Base-by-base conservation (phyloP, 73 alveolate genomes). In the Uronychia setigera region DNA sequence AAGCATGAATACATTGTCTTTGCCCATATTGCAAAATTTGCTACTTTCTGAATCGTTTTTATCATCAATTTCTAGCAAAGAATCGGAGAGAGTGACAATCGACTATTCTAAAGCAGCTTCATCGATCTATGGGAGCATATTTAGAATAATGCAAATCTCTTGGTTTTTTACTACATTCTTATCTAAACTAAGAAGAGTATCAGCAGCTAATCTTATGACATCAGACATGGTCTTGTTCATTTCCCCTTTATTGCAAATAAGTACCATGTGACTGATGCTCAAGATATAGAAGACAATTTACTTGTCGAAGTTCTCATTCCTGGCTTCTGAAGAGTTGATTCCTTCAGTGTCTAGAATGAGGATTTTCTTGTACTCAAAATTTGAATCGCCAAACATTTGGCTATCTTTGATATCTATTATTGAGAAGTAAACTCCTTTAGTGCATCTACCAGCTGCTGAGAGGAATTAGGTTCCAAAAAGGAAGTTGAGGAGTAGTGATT, bases 331-430 rank as follows among this genome's bases (percentile, higher is more conserved):
- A 0, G 95, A 79, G 14, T 84, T 33, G 26, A 90, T 85, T 9
- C 95, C 95, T 78, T 90, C 95, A 0, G 95, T 90, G 76, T 90
- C 95, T 30, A 90, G 58, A 76, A 90, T 85, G 79, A 90, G 88
- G 32, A 90, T 67, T 75, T 86, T 78, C 76, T 82, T 82, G 74
- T 67, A 27, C 35, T 9, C 1, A 0, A 25, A 1, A 9, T 1
- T 1, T 0, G 1, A 1, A 19, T 59, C 31, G 26, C 87, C 29
- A 46, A 46, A 46, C n/a, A 46, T 19, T 19, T 46, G 67, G 19
- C 67, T 46, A 19, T 46, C 67, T 32, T 82, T 30, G 30, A 90
- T 77, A 29, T 85, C 87, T 76, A 90, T 34, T 32, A 90, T 29
- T 0, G 92, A 90, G 90, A 80, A 82, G 87, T 90, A 90, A 34